Conservation (phyloP, 2,329 filamentous ascomycete species). For the Septoria linicola region DNA sequence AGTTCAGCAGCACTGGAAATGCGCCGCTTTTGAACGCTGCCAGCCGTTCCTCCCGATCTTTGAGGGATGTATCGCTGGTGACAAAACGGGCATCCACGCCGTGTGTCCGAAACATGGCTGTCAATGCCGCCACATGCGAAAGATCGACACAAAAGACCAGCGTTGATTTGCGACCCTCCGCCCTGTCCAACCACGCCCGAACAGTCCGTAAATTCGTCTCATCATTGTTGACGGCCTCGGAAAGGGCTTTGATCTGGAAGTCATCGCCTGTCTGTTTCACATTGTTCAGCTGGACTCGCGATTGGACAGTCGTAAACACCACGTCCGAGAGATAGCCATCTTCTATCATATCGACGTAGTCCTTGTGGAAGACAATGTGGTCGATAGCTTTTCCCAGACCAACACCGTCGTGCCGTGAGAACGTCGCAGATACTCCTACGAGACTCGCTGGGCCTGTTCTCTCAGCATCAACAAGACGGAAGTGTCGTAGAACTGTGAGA, state of each 20-base stretch:
- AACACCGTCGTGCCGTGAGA: slow-evolving; percentile 79
- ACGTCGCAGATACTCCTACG: slow-evolving; percentile 84
- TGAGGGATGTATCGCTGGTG: slow-evolving; percentile 73
- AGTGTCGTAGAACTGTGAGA: slow-evolving; percentile 71
- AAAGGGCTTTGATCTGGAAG: slow-evolving; percentile 76
- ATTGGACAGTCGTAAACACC: slow-evolving; percentile 89
- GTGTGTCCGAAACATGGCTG: slow-evolving; percentile 69
- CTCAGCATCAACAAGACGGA: slow-evolving; percentile 63
- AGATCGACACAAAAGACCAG: slow-evolving; percentile 93
- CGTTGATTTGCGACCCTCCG: slow-evolving; percentile 70
- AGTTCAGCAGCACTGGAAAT: slow-evolving; percentile 89
- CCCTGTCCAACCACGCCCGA: slow-evolving; percentile 79
- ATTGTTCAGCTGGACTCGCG: slow-evolving; percentile 71
- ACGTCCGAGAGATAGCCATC: slow-evolving; percentile 91
- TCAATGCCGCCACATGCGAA: slow-evolving; percentile 73
- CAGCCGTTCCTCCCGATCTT: slow-evolving; percentile 67
- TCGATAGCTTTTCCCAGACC: slow-evolving; percentile 82
- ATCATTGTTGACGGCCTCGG: slow-evolving; percentile 76
- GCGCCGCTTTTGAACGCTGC: slow-evolving; percentile 72
- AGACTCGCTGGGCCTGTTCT: slow-evolving; percentile 53
- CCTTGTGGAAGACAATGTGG: slow-evolving; percentile 92
- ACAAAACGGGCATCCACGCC: slow-evolving; percentile 83
- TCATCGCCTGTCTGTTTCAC: slow-evolving; percentile 69
- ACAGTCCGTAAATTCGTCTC: slow-evolving; percentile 81
- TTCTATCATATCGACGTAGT: slow-evolving; percentile 76